Percentiles rank a stretch among this genome's conserved stretches.
Evolutionary conservation across 805 yeast species (phyloP).

Genomic region (Candida berthetii): DNA sequence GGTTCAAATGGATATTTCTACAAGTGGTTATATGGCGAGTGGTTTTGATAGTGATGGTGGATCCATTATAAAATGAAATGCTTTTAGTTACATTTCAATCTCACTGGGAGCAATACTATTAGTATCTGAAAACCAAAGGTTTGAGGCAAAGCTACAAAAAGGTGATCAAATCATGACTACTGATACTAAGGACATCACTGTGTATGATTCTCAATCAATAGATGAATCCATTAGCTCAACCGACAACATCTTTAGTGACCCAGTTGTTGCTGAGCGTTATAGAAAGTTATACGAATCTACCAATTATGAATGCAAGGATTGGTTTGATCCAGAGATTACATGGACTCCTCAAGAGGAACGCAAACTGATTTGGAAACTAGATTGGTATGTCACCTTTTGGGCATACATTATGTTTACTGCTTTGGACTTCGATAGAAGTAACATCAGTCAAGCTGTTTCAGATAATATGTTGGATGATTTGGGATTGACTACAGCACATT

Average conservation of each 20-base stretch:
- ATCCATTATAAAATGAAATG: too few relatives aligned
- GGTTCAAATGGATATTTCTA: too few relatives aligned
- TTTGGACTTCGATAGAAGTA: slow-evolving; percentile 53
- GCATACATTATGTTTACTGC: slow-evolving; percentile 56
- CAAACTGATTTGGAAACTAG: slow-evolving; percentile 42
- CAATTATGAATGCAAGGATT: slow-evolving; percentile 46
- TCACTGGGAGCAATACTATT: too few relatives aligned
- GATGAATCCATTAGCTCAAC: too few relatives aligned
- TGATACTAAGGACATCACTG: too few relatives aligned
- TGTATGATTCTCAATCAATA: too few relatives aligned
- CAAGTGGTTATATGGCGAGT: too few relatives aligned
- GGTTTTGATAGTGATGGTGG: too few relatives aligned
- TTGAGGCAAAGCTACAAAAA: too few relatives aligned
- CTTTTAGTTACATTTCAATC: too few relatives aligned
- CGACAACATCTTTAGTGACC: slow-evolving; percentile 27
- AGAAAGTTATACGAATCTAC: slow-evolving; percentile 37
- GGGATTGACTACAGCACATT: slow-evolving; percentile 47
- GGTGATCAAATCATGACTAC: too few relatives aligned
- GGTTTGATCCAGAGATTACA: slow-evolving; percentile 50
- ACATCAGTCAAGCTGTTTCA: slow-evolving; percentile 50
- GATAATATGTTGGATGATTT: slow-evolving; percentile 49
- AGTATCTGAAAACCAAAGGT: too few relatives aligned
- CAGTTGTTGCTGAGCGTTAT: slow-evolving; percentile 40
- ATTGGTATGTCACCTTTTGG: slow-evolving; percentile 48
- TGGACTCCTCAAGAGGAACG: slow-evolving; percentile 52